A percentile compares a stretch with the other conserved stretches of the same genome.
These are phyloP conservation scores for Nadsonia fulvescens DNA, from an alignment of 805 yeast genomes.

Conservation along the genomic window DNA sequence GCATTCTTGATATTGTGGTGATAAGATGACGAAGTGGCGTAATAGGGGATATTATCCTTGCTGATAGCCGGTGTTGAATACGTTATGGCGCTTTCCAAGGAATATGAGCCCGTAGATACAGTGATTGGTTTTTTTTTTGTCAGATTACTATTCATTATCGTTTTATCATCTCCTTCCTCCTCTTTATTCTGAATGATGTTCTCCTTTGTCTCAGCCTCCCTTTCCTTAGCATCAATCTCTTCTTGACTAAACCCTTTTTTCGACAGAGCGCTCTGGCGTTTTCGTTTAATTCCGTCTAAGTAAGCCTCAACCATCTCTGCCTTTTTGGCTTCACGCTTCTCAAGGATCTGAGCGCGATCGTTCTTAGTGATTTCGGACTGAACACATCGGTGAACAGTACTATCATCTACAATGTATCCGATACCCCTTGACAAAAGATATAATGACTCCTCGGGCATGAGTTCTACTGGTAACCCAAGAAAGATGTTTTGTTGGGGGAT, in stretches of 20 bases:
- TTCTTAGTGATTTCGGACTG: slow-evolving; percentile 7
- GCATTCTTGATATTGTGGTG: too few species aligned
- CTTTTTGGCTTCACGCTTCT: slow-evolving; percentile 8
- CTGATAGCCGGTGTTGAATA: slow-evolving; percentile 1
- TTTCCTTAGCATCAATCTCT: too few species aligned
- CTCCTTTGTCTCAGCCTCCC: too few species aligned
- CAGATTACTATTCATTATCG: too few species aligned
- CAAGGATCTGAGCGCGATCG: slow-evolving; percentile 8
- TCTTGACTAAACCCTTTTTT: too few species aligned
- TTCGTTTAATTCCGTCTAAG: slow-evolving; percentile 7
- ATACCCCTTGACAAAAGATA: slow-evolving; percentile 37
- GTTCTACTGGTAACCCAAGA: slow-evolving; percentile 62
- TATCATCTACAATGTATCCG: slow-evolving; percentile 26
- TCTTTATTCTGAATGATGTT: too few species aligned
- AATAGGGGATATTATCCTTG: slow-evolving; percentile 1
- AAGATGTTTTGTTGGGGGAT: slow-evolving; percentile 93
- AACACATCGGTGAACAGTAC: slow-evolving; percentile 15
- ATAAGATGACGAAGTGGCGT: slow-evolving; percentile 1
- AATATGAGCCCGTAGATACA: slow-evolving; percentile 1
- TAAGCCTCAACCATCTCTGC: slow-evolving; percentile 10
- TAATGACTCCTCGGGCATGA: slow-evolving; percentile 54
- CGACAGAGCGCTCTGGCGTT: slow-evolving; percentile 2
- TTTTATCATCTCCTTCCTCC: too few species aligned
- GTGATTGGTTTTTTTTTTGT: slow-evolving; percentile 1
- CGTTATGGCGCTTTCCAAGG: slow-evolving; percentile 1